Evolutionary conservation across 306 rosid species (phyloP), one percentile per base, ranked within the genome.

Genomic region (Mimosa pudica): DNA sequence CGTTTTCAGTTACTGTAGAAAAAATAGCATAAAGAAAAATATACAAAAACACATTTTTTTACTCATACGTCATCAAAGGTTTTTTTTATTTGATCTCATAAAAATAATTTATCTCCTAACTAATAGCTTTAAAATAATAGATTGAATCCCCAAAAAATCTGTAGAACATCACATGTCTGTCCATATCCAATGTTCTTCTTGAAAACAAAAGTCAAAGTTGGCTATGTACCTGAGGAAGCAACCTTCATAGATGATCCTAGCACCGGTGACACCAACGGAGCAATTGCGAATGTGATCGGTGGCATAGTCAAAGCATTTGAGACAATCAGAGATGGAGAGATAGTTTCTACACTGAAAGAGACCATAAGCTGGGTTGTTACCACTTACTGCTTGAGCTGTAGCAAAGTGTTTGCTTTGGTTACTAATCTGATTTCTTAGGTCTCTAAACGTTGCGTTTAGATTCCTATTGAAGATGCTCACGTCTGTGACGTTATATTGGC

Each of bases 171-270:
- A 16, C 2, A 52, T 52, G 20, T 52, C 4, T 47, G 12, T 1
- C 55, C 4, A 52, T 17, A n/a, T 6, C 6, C 24, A 6, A 4
- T 52, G 20, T 5, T 16, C 17, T 51, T 13, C 42, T 51, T 14
- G 3, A 17, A n/a, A n/a, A 55, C 3, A 55, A 55, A 54, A 55
- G 67, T 61, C 67, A 61, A 61, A 61, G 67, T 30, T 20, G 32
- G 52, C 52, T 11, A 48, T 30, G 67, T 78, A 91, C 93, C 97
- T 87, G 75, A 91, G 89, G 82, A 91, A 85, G 86, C 97, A 91
- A 1, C 91, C 97, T 2, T 91, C 90, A 14, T 88, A 89, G 83
- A 87, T 74, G 81, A 87, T 68, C 3, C 96, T 88, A 14, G 89
- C 96, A 2, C 96, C 96, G 49, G 83, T 91, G 62, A 76, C 75